A percentile compares a stretch with the other conserved stretches of the same genome.
These are phyloP conservation scores for Fusarium sp. DNA, from an alignment of 2,329 filamentous ascomycete species.

Conservation along the genomic window DNA sequence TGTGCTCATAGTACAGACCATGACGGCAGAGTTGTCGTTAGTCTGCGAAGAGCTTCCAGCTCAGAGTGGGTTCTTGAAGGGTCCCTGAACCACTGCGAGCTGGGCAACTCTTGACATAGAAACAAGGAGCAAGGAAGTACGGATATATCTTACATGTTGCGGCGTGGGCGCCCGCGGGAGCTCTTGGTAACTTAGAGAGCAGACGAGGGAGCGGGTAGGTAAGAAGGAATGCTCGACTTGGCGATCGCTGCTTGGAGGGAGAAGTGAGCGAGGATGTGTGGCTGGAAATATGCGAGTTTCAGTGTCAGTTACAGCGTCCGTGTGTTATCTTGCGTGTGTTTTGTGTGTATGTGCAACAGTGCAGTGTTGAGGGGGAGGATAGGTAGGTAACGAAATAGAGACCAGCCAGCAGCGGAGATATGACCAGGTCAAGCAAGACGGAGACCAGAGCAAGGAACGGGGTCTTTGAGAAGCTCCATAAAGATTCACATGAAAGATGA, in stretches of 20 bases:
- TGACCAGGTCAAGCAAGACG: conserved; percentile 7
- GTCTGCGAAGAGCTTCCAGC: background rate
- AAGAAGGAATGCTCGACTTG: conserved; percentile 10
- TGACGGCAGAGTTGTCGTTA: background rate
- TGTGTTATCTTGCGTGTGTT: conserved; percentile 29
- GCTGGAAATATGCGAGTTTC: conserved; percentile 37
- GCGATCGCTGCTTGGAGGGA: conserved; percentile 10
- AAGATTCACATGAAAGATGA: conserved; percentile 3
- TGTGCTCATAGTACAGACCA: background rate
- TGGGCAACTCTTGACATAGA: conserved; percentile 3
- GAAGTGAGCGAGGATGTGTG: conserved; percentile 27
- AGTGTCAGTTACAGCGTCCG: conserved; percentile 35
- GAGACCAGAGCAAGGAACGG: conserved; percentile 22
- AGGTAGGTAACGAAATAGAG: conserved; percentile 23
- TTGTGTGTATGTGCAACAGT: conserved; percentile 30
- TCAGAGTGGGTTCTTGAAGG: background rate
- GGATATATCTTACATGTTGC: conserved; percentile 49
- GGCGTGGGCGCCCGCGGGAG: conserved; percentile 39
- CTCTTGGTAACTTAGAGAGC: conserved; percentile 35
- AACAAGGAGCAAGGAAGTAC: background rate
- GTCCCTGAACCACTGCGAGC: conserved; percentile 2
- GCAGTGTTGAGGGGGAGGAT: conserved; percentile 19
- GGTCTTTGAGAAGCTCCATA: conserved; percentile 20
- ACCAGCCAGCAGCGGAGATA: conserved; percentile 12
- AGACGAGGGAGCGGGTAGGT: conserved; percentile 16